Conservation (phyloP, 306 rosid species). For the Betula pendula region DNA sequence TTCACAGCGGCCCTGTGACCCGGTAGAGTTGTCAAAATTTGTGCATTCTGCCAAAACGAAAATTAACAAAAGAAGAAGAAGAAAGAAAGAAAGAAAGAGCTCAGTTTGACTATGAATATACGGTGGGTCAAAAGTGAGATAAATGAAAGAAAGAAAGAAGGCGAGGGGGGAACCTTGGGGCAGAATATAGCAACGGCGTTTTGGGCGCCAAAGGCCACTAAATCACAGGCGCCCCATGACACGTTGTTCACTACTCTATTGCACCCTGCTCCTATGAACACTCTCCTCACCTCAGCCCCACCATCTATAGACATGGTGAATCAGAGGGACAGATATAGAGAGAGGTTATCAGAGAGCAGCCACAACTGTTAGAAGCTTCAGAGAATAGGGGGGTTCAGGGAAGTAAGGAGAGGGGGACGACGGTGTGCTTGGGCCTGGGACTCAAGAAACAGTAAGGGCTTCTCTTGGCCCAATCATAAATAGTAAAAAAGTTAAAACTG, state of each 20-base stretch:
- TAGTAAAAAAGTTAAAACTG: no score
- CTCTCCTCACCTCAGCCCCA: constrained; percentile 52
- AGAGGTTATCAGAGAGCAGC: not conserved
- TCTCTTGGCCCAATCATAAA: no score
- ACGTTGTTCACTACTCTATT: constrained; percentile 89
- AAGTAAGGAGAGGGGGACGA: not conserved
- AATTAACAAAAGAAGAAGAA: constrained; percentile 4
- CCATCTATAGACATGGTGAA: constrained; percentile 31
- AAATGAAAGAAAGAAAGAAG: not conserved
- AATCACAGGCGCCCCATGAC: constrained; percentile 88
- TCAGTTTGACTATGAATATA: no score
- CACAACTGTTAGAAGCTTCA: not conserved
- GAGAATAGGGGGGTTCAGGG: not conserved
- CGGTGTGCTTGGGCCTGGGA: no score
- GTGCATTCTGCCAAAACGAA: constrained; percentile 59
- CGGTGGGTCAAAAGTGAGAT: not conserved
- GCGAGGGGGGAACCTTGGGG: constrained; percentile 54
- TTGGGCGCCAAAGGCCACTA: constrained; percentile 83
- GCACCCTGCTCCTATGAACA: constrained; percentile 90
- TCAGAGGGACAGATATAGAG: not conserved
- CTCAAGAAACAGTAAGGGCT: no score
- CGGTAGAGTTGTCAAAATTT: constrained; percentile 87
- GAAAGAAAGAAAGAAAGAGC: not conserved
- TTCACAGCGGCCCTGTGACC: constrained; percentile 85
- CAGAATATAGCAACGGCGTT: constrained; percentile 87